Evolutionary conservation across 2,329 filamentous ascomycete genomes (phyloP).

Genomic region (Diaporthe ilicicola): DNA sequence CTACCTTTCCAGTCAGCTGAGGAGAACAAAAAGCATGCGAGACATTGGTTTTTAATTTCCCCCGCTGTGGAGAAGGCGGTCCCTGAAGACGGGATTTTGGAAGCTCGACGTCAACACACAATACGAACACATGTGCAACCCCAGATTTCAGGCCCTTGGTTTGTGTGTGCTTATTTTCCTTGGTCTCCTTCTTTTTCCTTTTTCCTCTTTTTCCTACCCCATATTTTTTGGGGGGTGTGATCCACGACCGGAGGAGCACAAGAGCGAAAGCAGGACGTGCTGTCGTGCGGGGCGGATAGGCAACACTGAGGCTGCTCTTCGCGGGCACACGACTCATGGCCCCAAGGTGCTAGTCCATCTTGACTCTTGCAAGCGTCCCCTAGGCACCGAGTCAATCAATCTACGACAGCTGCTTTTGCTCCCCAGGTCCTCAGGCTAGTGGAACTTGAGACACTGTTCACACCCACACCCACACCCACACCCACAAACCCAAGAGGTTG

Average conservation of each 20-base stretch:
- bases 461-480: not conserved
- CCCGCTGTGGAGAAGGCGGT: not conserved
- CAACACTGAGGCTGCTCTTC: not conserved
- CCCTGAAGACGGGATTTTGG: not conserved
- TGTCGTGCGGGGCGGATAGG: not conserved
- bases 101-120: not conserved
- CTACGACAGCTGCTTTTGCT: not conserved
- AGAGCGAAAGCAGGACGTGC: slow-evolving; percentile 15
- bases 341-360: not conserved
- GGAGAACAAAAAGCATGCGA: not conserved
- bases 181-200: not conserved
- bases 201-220: not conserved
- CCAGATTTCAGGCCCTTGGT: not conserved
- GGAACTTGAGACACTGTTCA: not conserved
- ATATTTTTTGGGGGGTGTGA: not conserved
- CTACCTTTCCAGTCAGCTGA: not conserved
- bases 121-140: slow-evolving; percentile 16
- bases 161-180: not conserved
- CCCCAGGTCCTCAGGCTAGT: not conserved
- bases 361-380: not conserved
- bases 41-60: slow-evolving; percentile 16
- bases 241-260: not conserved
- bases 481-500: not conserved
- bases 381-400: slow-evolving; percentile 10
- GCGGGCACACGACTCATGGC: slow-evolving; percentile 19